Evolutionary conservation across 306 rosid genomes (phyloP).

Genomic region (Canavalia gladiata): DNA sequence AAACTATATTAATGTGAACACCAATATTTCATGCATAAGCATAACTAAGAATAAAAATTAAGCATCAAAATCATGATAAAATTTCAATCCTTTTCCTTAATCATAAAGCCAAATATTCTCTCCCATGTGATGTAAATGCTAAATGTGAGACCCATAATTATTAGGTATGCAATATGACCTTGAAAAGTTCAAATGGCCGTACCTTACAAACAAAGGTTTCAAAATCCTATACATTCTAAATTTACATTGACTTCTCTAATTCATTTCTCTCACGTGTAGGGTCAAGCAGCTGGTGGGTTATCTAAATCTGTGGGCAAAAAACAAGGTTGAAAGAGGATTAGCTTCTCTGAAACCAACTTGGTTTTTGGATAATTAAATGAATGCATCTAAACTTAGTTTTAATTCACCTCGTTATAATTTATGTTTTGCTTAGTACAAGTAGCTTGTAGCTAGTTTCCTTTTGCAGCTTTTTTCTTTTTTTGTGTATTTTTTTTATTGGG

Average conservation of each 20-base stretch:
- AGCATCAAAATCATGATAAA: not conserved
- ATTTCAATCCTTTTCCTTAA: not conserved
- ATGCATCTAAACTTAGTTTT: not conserved
- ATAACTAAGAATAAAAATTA: not conserved
- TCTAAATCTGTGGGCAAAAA: slow-evolving; percentile 3
- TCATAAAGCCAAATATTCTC: slow-evolving; percentile 4
- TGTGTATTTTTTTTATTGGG: not conserved
- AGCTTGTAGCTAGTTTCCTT: not conserved
- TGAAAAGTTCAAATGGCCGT: slow-evolving; percentile 39
- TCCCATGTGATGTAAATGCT: slow-evolving; percentile 46
- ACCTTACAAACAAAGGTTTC: slow-evolving; percentile 42
- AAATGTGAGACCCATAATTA: slow-evolving; percentile 63
- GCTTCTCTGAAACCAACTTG: not conserved
- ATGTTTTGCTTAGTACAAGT: not conserved
- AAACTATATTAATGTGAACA: not conserved
- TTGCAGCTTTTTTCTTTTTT: slow-evolving; percentile 18
- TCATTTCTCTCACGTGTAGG: slow-evolving; percentile 47
- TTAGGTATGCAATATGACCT: slow-evolving; percentile 50
- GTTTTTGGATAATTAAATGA: not conserved
- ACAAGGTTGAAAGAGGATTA: not conserved
- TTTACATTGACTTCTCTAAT: slow-evolving; percentile 28
- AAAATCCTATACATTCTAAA: slow-evolving; percentile 46
- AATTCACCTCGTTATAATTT: not conserved
- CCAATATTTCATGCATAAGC: not conserved
- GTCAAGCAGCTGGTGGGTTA: not conserved